Conservation (phyloP, 2,329 filamentous ascomycete species). For the Trichophyton simii region DNA sequence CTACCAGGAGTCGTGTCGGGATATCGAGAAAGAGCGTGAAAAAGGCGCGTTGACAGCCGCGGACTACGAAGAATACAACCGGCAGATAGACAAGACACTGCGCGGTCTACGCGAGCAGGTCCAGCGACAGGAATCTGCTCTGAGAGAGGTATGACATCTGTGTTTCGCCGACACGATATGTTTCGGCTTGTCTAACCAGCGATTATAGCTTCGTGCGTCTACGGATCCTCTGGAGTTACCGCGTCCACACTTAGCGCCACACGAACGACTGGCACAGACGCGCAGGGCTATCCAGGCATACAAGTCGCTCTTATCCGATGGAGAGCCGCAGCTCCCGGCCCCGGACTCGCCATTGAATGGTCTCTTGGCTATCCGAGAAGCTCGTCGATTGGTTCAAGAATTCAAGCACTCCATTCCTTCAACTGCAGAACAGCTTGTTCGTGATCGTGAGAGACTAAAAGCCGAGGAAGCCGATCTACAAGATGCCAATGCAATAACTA, state of each 20-base stretch:
- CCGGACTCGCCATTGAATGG: slow-evolving; percentile 57
- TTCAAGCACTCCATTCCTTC: slow-evolving; percentile 47
- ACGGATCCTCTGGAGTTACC: slow-evolving; percentile 20
- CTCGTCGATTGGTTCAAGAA: slow-evolving; percentile 51
- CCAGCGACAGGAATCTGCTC: slow-evolving; percentile 34
- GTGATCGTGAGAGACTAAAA: slow-evolving; percentile 29
- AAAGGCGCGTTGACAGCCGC: slow-evolving; percentile 20
- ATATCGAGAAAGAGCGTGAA: slow-evolving; percentile 23
- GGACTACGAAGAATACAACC: slow-evolving; percentile 24
- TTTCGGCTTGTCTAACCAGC: slow-evolving; percentile 12
- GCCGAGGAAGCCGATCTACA: slow-evolving; percentile 35
- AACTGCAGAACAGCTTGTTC: slow-evolving; percentile 30
- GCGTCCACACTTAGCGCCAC: slow-evolving; percentile 20
- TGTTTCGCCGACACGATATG: neutral
- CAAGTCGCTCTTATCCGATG: slow-evolving; percentile 44
- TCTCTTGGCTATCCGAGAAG: slow-evolving; percentile 57
- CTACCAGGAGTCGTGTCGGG: slow-evolving; percentile 25
- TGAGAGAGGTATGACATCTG: slow-evolving; percentile 31
- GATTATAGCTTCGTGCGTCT: slow-evolving; percentile 22
- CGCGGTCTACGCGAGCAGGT: slow-evolving; percentile 50
- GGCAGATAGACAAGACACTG: slow-evolving; percentile 50
- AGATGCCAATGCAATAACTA: slow-evolving; percentile 37
- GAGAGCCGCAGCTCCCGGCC: slow-evolving; percentile 53
- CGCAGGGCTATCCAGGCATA: slow-evolving; percentile 52
- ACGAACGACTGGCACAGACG: slow-evolving; percentile 34